These are phyloP conservation scores for Lindgomyces ingoldianus DNA, from an alignment of 495 filamentous ascomycete genomes.

Conservation along the genomic window DNA sequence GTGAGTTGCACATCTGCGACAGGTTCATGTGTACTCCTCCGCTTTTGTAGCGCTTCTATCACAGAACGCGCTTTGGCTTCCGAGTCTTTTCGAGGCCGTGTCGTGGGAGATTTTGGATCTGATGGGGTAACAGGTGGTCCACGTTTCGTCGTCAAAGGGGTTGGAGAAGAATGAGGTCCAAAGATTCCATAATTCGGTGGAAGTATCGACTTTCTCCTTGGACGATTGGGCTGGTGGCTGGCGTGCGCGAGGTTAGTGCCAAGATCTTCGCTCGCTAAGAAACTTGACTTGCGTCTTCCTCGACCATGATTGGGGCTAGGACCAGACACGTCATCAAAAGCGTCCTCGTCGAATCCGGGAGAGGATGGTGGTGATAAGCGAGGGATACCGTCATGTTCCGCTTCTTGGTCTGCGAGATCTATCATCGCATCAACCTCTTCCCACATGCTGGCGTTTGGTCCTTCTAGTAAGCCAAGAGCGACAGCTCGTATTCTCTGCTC, in stretches of 20 bases:
- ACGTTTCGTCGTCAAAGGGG: conserved; percentile 11
- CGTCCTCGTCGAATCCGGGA: conserved; percentile 43
- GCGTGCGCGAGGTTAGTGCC: conserved; percentile 11
- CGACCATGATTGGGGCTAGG: conserved; percentile 31
- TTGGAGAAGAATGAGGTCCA: conserved; percentile 37
- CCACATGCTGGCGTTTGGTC: conserved; percentile 40
- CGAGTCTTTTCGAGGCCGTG: conserved; percentile 52
- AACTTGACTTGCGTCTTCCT: conserved; percentile 27
- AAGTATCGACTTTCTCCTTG: conserved; percentile 35
- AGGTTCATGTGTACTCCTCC: conserved; percentile 56
- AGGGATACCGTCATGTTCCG: conserved; percentile 39
- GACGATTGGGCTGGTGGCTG: conserved; percentile 16
- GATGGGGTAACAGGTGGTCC: conserved; percentile 1
- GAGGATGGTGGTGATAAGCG: conserved; percentile 45
- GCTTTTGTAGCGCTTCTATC: conserved; percentile 79
- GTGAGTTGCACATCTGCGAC: conserved; percentile 47
- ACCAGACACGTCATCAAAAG: conserved; percentile 42
- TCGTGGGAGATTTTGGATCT: conserved; percentile 15
- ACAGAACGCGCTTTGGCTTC: conserved; percentile 72
- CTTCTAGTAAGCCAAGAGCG: conserved; percentile 41
- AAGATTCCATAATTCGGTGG: conserved; percentile 62
- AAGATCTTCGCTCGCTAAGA: conserved; percentile 30
- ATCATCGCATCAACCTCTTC: conserved; percentile 50
- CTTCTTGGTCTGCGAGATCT: conserved; percentile 49
- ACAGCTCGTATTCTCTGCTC: conserved; percentile 44